These are phyloP conservation scores for Umbelopsis sp. DNA, from an alignment of 371 early-diverging fungal species.

Conservation along the genomic window DNA sequence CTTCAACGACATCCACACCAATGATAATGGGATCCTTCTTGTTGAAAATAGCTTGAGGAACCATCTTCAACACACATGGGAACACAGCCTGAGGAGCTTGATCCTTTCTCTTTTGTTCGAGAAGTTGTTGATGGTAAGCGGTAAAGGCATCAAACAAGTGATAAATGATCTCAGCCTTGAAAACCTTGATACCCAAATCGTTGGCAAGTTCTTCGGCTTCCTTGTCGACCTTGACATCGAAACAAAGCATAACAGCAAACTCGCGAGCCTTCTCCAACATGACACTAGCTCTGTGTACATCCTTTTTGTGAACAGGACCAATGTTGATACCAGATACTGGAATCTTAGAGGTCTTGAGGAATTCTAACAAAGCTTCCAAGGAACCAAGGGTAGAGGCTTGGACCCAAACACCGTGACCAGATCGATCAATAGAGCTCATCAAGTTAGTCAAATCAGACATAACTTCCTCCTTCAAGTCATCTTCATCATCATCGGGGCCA, in stretches of 20 bases:
- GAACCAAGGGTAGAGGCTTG: conserved; percentile 99
- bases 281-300: conserved; percentile 91
- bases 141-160: conserved; percentile 98
- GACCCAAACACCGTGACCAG: conserved; percentile 97
- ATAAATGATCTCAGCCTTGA: conserved; percentile 99
- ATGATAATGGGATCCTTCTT: conserved; percentile 97
- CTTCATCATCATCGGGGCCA: conserved; percentile 96
- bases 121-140: conserved; percentile 74
- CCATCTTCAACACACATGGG: conserved; percentile 95
- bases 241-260: conserved; percentile 96
- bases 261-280: conserved; percentile 95
- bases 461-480: conserved; percentile 92
- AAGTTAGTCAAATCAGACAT: conserved; percentile 88
- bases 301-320: conserved; percentile 99
- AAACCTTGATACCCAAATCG: conserved; percentile 91
- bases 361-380: conserved; percentile 97
- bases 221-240: conserved; percentile 98
- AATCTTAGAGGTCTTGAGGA: conserved; percentile 93
- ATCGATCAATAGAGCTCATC: conserved; percentile 81
- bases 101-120: conserved; percentile 88
- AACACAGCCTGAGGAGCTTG: conserved; percentile 92
- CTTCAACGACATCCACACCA: conserved; percentile 98
- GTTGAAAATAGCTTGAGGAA: conserved; percentile 96
- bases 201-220: conserved; percentile 96
- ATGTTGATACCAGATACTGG: conserved; percentile 98